Evolutionary conservation across 1,139 yeast genomes (phyloP), one percentile per base, ranked within the genome.

Genomic region (Hansenula anomala): DNA sequence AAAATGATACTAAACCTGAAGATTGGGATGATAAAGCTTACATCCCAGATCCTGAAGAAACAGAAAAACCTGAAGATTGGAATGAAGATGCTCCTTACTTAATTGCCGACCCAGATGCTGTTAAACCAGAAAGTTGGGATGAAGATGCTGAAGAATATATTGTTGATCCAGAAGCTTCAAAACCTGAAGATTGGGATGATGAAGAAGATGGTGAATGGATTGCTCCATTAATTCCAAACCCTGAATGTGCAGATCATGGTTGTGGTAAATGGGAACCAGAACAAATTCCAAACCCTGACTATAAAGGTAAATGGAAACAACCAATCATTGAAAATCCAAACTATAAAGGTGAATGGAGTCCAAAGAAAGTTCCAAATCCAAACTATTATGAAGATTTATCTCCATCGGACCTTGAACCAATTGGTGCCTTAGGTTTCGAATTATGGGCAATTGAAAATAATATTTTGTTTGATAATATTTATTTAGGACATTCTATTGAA

Each of bases 391-490:
- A 78, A 50, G 87, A 80, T 51, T 43, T 44, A 3, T 61, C 56
- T 8, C 92, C 95, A 10, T 67, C 82, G 5, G 67, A 78, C 48
- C 63, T 87, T 46, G 82, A 75, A 51, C 73, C 79, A 30, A 77
- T 89, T 51, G 92, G 89, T 22, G 95, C 85, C 9, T 54, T 90
- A 39, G 96, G 96, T 5, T 85, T 90, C 57, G 97, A 90, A 60
- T 68, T 89, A 48, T 89, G 96, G 96, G 78, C 94, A 40, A 82
- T 89, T 81, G 84, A 86, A 49, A 69, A 71, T 33, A 75, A 82
- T 38, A 75, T 87, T 36, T 52, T 86, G 55, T 87, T 90, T 57
- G 88, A 87, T 60, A 87, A 89, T 63, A 78, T 89, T 41, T 89
- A 88, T 59, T 59, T 90, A 46, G 97, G 97, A 13, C 92, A 86